Evolutionary conservation across 176 grass and related monocot species (phyloP), one percentile per base, ranked within the genome.

Genomic region (Musa acuminata): DNA sequence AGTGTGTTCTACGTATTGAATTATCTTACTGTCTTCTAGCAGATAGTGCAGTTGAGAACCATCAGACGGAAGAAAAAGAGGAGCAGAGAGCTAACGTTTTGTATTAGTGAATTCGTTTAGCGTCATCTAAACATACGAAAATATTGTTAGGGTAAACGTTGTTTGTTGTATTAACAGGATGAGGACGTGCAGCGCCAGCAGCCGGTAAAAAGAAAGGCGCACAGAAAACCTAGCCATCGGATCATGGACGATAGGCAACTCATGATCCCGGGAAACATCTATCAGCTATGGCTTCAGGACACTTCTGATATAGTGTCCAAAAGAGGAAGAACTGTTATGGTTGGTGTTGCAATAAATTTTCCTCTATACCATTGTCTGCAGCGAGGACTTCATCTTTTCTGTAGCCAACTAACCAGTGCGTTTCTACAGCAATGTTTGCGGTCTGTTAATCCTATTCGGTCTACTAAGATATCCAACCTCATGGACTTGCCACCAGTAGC

Each of bases 221-320:
- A 6, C 16, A 73, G 65, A 76, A 80, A 74, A 53, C 66, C 53
- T 58, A 12, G 14, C 5, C 16, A 67, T 55, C 49, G 88, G 64
- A 84, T 84, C 67, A 80, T 93, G 66, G 90, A 91, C 68, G 64
- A 87, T 9, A 72, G 66, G 55, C 90, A 93, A 82, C 84, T 81
- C 72, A 83, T 93, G 82, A 83, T 93, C 53, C 75, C 88, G 64
- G 86, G 87, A 82, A 87, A 76, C 70, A 79, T 89, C 62, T 98
- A 89, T 54, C 90, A 93, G 69, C 80, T 80, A 63, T 98, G 95
- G 95, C 81, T 98, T 71, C 87, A 80, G 80, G 80, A 93, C 29
- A 11, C 95, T 49, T 93, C 90, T 76, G 80, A 79, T 69, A 69
- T 93, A 11, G 35, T 77, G 57, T 53, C 75, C 22, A 93, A 93